phyloP scores from a whole-genome alignment of 805 yeast genomes.

The Allodekkera sacchari region DNA sequence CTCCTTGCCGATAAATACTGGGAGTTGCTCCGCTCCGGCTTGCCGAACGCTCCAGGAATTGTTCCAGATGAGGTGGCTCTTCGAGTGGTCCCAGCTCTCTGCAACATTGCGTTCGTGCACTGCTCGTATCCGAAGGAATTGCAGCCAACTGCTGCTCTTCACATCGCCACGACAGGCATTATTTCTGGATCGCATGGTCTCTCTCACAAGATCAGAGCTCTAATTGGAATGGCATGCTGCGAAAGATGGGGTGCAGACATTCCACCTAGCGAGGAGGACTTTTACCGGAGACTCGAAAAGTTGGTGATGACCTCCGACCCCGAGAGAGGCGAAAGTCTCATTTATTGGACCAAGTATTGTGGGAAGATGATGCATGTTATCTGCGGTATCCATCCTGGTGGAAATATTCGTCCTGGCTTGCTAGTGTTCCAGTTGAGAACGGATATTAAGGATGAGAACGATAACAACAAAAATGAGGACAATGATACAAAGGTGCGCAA shows the following conservation, averaged over 20 bases:
- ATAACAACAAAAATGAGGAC: conserved; percentile 19
- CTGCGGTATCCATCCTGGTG: conserved; percentile 79
- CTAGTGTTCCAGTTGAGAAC: conserved; percentile 35
- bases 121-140: conserved; percentile 70
- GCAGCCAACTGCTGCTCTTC: conserved; percentile 67
- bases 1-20: conserved; percentile 50
- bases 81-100: conserved; percentile 61
- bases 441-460: conserved; percentile 4
- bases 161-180: conserved; percentile 65
- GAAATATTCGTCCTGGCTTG: conserved; percentile 57
- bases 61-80: conserved; percentile 51
- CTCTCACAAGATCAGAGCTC: conserved; percentile 61
- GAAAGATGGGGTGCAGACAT: conserved; percentile 80
- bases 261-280: conserved; percentile 44
- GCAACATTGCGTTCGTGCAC: conserved; percentile 69
- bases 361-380: conserved; percentile 71
- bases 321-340: conserved; percentile 33
- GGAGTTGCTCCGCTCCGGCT: conserved; percentile 43
- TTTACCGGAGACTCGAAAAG: conserved; percentile 38
- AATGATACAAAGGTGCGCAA: conserved; percentile 24
- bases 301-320: conserved; percentile 37
- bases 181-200: conserved; percentile 71
- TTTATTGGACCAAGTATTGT: conserved; percentile 68
- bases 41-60: conserved; percentile 37
- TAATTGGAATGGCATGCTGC: conserved; percentile 66